These are phyloP conservation scores for Umbelopsis isabellina DNA, from an alignment of 192 early-diverging fungal species.

Conservation along the genomic window DNA sequence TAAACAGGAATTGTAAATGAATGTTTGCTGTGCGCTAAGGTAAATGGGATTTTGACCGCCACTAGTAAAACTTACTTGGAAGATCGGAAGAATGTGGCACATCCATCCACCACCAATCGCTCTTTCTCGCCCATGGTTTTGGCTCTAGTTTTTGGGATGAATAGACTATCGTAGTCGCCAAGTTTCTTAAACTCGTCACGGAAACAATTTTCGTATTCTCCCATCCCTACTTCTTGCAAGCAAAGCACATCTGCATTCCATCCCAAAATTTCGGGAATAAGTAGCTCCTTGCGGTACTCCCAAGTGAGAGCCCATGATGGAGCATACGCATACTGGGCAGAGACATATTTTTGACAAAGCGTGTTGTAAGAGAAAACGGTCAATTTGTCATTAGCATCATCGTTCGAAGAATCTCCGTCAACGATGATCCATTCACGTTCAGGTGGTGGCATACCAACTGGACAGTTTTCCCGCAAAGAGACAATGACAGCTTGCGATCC, in stretches of 20 bases:
- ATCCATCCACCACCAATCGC: slow-evolving; percentile 88
- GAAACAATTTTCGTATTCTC: slow-evolving; percentile 90
- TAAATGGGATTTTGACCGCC: not conserved
- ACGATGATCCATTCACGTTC: slow-evolving; percentile 90
- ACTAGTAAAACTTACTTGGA: slow-evolving; percentile 62
- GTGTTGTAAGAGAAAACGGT: slow-evolving; percentile 95
- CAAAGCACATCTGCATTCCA: slow-evolving; percentile 93
- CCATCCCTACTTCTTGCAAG: slow-evolving; percentile 90
- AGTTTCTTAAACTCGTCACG: slow-evolving; percentile 67
- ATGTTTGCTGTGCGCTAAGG: too few relatives aligned
- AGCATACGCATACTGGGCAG: slow-evolving; percentile 88
- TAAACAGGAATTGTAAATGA: not conserved
- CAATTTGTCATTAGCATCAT: slow-evolving; percentile 65
- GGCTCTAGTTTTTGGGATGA: slow-evolving; percentile 93
- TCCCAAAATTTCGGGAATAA: slow-evolving; percentile 82
- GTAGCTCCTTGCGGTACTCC: slow-evolving; percentile 90
- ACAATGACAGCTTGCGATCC: slow-evolving; percentile 81
- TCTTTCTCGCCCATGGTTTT: slow-evolving; percentile 94
- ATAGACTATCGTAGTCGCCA: slow-evolving; percentile 87
- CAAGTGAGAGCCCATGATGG: slow-evolving; percentile 93
- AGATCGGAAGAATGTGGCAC: slow-evolving; percentile 91
- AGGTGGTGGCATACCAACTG: slow-evolving; percentile 76
- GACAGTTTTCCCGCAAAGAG: slow-evolving; percentile 87
- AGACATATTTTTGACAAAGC: slow-evolving; percentile 86
- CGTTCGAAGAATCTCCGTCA: slow-evolving; percentile 70